Conservation (phyloP, 2,329 filamentous ascomycete genomes). For the Alternaria atra region DNA sequence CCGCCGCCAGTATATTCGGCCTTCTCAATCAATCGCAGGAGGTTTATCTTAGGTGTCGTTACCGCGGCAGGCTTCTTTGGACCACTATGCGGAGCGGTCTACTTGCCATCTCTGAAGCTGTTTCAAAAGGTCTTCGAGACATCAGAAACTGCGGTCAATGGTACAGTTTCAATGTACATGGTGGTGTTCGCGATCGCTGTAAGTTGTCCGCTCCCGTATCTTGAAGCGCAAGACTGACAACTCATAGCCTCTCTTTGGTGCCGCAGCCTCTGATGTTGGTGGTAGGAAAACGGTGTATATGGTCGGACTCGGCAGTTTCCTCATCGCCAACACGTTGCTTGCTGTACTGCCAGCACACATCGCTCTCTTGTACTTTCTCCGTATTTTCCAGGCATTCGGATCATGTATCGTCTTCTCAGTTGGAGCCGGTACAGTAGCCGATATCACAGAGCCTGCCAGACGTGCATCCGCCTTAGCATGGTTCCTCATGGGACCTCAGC, state of each 20-base stretch:
- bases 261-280: constrained; percentile 51
- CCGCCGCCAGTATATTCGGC: constrained; percentile 49
- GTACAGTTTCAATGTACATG: constrained; percentile 58
- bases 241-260: constrained; percentile 53
- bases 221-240: constrained; percentile 12
- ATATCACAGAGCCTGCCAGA: constrained; percentile 53
- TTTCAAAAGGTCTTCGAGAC: constrained; percentile 50
- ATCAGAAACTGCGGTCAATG: constrained; percentile 52
- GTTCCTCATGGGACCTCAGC: constrained; percentile 56
- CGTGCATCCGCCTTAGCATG: constrained; percentile 54
- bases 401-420: constrained; percentile 56
- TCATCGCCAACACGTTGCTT: constrained; percentile 52
- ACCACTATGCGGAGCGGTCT: constrained; percentile 57
- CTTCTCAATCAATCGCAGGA: constrained; percentile 47
- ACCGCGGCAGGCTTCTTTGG: constrained; percentile 56
- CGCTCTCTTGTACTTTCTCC: constrained; percentile 51
- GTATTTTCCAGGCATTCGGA: constrained; percentile 56
- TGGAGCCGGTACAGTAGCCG: constrained; percentile 56
- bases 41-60: constrained; percentile 53
- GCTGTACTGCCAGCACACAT: constrained; percentile 52
- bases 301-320: constrained; percentile 52
- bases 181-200: constrained; percentile 54
- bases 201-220: constrained; percentile 2
- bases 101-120: constrained; percentile 54
- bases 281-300: constrained; percentile 56